Conservation (phyloP, 257 asterid species). For the Solanum chmielewskii region DNA sequence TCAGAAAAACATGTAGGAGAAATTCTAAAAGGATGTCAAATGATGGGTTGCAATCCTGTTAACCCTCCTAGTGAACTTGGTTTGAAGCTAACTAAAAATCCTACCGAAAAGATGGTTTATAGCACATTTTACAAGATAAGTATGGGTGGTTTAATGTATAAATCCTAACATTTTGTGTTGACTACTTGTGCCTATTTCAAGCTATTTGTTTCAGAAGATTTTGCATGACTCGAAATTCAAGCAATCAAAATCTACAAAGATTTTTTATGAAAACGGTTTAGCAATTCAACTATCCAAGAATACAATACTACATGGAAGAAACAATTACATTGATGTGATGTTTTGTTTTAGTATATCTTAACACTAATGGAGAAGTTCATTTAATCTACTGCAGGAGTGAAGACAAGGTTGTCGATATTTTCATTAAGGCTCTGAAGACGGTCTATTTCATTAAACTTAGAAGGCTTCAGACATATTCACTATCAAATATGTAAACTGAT, state of each 20-base stretch:
- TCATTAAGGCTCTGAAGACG: too few relatives aligned
- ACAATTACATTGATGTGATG: not conserved
- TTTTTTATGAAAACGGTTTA: not conserved
- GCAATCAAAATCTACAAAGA: not conserved
- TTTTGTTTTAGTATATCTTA: too few relatives aligned
- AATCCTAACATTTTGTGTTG: not conserved
- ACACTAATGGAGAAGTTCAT: too few relatives aligned
- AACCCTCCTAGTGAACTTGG: not conserved
- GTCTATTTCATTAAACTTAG: too few relatives aligned
- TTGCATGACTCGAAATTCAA: not conserved
- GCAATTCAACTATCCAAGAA: not conserved
- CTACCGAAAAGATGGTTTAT: too few relatives aligned
- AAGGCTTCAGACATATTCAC: too few relatives aligned
- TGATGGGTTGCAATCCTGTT: not conserved
- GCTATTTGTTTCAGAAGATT: not conserved
- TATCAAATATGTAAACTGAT: too few relatives aligned
- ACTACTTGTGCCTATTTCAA: too few relatives aligned
- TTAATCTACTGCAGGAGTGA: too few relatives aligned
- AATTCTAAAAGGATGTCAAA: not conserved
- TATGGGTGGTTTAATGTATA: not conserved
- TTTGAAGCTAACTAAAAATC: too few relatives aligned
- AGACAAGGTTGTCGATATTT: too few relatives aligned
- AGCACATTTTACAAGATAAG: not conserved
- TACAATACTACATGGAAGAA: not conserved
- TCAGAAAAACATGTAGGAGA: not conserved